A percentile compares a stretch with the other conserved stretches of the same genome.
These are phyloP conservation scores for Scheffersomyces illinoinensis DNA, from an alignment of 1,139 yeast genomes.

Conservation along the genomic window DNA sequence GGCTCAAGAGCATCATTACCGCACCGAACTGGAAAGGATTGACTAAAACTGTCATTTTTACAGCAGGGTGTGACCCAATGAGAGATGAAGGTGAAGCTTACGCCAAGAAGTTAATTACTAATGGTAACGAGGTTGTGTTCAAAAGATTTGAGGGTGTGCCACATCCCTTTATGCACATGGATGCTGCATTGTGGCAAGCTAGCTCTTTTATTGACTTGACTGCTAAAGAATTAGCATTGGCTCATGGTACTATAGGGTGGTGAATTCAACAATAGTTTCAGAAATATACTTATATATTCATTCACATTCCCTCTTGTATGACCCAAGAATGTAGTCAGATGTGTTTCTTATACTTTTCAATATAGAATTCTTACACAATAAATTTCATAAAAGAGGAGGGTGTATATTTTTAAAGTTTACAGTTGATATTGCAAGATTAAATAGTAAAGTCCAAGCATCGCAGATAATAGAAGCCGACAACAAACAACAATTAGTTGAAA, in stretches of 20 bases:
- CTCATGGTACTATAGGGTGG: conserved; percentile 11
- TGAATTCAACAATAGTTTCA: neutral
- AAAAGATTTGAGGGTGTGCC: conserved; percentile 25
- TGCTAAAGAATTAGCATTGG: conserved; percentile 16
- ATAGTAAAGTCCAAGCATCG: neutral
- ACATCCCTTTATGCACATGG: conserved; percentile 21
- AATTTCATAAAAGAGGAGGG: neutral
- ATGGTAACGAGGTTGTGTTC: conserved; percentile 20
- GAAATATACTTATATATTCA: neutral
- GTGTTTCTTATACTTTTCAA: neutral
- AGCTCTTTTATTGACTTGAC: conserved; percentile 16
- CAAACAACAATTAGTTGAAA: neutral
- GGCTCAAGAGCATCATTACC: conserved; percentile 17
- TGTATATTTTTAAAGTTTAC: neutral
- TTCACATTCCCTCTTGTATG: neutral
- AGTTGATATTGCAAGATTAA: neutral
- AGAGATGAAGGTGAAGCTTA: conserved; percentile 29
- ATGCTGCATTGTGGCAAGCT: conserved; percentile 13
- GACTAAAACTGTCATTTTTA: conserved; percentile 23
- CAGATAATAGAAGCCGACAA: neutral
- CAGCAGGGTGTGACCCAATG: conserved; percentile 29
- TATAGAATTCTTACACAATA: neutral
- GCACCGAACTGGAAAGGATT: conserved; percentile 19
- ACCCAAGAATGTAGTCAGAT: neutral
- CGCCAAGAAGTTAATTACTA: conserved; percentile 21